These are phyloP conservation scores for Penicillium sclerotigenum DNA, from an alignment of 2,329 filamentous ascomycete genomes.

Conservation along the genomic window DNA sequence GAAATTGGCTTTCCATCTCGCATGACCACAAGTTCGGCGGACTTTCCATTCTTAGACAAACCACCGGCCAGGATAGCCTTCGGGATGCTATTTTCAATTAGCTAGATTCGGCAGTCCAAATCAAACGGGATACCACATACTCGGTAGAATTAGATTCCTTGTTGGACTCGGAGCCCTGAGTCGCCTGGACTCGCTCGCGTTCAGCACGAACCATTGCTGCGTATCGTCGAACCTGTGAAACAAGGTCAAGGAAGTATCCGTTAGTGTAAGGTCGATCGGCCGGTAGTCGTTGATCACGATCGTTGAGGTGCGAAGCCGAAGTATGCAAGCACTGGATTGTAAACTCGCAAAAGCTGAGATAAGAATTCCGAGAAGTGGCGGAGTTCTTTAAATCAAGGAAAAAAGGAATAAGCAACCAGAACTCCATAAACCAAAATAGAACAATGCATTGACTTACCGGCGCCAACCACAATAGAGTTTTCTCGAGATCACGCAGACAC, in stretches of 20 bases:
- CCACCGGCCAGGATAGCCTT: conserved; percentile 79
- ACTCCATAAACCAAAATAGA: conserved; percentile 52
- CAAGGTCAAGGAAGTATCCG: conserved; percentile 94
- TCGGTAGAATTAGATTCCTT: conserved; percentile 44
- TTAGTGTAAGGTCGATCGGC: conserved; percentile 88
- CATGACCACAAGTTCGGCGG: conserved; percentile 73
- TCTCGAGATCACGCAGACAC: conserved; percentile 89
- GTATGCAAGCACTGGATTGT: conserved; percentile 88
- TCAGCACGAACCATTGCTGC: conserved; percentile 76
- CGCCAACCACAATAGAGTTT: conserved; percentile 85
- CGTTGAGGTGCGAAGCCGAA: conserved; percentile 79
- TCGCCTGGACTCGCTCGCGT: conserved; percentile 63
- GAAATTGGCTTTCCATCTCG: conserved; percentile 77
- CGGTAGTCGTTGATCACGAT: conserved; percentile 79
- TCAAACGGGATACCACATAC: conserved; percentile 14
- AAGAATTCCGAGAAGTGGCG: conserved; percentile 66
- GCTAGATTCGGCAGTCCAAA: not conserved
- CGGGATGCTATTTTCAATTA: conserved; percentile 38
- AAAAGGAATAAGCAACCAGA: conserved; percentile 63
- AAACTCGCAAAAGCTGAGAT: conserved; percentile 84
- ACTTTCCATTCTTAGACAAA: conserved; percentile 74
- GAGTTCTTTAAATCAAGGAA: conserved; percentile 65
- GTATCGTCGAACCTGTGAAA: conserved; percentile 89
- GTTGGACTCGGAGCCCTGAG: conserved; percentile 42
- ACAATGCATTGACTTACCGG: conserved; percentile 69